Conservation (phyloP, 805 yeast genomes). For the Yarrowia sp. region DNA sequence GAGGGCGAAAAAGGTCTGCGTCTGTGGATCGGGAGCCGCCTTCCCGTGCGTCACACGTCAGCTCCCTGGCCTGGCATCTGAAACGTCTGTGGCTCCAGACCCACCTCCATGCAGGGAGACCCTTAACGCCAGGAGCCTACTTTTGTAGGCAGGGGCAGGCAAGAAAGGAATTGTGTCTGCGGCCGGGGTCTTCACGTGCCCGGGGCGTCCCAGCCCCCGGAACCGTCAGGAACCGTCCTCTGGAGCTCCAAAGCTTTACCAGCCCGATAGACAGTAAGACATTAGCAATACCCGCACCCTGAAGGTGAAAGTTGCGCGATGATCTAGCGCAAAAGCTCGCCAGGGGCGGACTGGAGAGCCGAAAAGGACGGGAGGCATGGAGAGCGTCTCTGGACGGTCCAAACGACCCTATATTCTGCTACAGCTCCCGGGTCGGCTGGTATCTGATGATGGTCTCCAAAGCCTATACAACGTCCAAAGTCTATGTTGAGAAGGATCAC, state of each 20-base stretch:
- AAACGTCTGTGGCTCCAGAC: not conserved
- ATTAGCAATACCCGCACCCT: no score
- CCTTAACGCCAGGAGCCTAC: not conserved
- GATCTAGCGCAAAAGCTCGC: no score
- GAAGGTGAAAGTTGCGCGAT: no score
- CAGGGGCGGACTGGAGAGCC: no score
- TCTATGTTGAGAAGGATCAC: conserved; percentile 13
- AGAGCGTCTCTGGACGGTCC: no score
- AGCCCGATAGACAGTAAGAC: conserved; percentile 17
- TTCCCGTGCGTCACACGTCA: not conserved
- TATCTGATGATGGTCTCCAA: not conserved
- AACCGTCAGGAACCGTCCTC: no score
- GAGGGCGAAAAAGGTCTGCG: no score
- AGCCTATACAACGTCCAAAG: not conserved
- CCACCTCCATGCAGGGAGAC: conserved; percentile 6
- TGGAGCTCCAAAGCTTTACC: not conserved
- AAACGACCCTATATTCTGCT: not conserved
- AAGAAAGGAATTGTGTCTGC: not conserved
- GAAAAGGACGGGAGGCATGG: no score
- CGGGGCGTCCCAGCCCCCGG: no score
- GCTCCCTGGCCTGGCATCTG: not conserved
- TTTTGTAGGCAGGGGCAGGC: conserved; percentile 14
- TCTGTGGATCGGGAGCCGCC: not conserved
- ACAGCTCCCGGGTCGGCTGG: not conserved
- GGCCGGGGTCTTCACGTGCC: not conserved